Percentiles rank a stretch among this genome's conserved stretches.
phyloP scores from a whole-genome alignment of 1,139 yeast genomes.

The Saccharomyces hybrid region DNA sequence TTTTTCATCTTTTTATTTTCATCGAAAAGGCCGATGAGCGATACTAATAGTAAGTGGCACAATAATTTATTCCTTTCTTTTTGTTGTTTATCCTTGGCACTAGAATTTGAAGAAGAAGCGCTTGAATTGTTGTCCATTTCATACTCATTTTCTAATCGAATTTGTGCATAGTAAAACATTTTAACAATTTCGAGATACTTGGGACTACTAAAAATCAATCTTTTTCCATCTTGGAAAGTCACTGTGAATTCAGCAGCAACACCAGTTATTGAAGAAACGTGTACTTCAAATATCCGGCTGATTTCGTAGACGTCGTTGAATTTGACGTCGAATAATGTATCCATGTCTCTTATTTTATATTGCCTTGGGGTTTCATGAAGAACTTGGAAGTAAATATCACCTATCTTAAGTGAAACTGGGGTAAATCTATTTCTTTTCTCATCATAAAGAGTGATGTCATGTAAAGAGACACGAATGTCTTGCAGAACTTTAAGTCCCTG shows the following conservation, averaged over 20 bases:
- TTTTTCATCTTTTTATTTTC: constrained; percentile 51
- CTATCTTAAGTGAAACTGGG: constrained; percentile 59
- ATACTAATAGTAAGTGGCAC: constrained; percentile 56
- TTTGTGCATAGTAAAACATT: constrained; percentile 54
- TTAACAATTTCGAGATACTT: constrained; percentile 64
- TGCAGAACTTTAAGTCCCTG: constrained; percentile 33
- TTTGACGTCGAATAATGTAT: constrained; percentile 22
- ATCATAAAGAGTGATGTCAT: constrained; percentile 38
- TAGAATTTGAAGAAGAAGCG: constrained; percentile 11
- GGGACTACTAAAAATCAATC: constrained; percentile 47
- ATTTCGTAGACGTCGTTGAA: constrained; percentile 50
- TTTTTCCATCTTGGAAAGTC: constrained; percentile 39
- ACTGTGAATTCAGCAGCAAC: constrained; percentile 52
- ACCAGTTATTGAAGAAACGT: constrained; percentile 44
- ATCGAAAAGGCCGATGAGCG: constrained; percentile 60
- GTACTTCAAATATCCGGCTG: constrained; percentile 45
- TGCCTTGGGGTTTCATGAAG: constrained; percentile 35
- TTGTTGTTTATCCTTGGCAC: constrained; percentile 1
- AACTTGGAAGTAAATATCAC: constrained; percentile 61
- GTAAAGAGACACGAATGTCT: constrained; percentile 49
- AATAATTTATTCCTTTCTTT: constrained; percentile 23
- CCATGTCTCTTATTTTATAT: constrained; percentile 31
- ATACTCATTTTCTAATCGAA: constrained; percentile 40
- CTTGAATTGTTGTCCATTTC: constrained; percentile 18
- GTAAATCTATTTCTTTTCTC: constrained; percentile 35